Conservation (phyloP, 331 rosid species). For the Pyracantha coccinea region DNA sequence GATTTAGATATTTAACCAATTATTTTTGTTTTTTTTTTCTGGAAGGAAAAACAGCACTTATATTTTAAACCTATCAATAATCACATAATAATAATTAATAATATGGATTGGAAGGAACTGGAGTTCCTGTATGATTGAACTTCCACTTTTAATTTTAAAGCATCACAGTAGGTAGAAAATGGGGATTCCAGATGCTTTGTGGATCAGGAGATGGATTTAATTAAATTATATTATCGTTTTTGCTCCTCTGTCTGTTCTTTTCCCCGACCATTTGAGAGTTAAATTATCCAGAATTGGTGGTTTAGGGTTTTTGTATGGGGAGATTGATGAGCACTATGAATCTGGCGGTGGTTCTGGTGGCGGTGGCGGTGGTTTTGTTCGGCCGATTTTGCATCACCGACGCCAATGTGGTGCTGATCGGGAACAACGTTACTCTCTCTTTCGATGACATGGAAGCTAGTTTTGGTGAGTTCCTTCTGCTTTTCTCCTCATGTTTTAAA, state of each 20-base stretch:
- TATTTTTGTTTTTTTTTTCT: too few species aligned
- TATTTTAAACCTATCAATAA: too few species aligned
- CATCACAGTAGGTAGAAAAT: neutral
- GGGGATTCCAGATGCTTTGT: neutral
- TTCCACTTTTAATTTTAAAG: neutral
- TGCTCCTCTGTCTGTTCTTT: neutral
- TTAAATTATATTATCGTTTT: neutral
- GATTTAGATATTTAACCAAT: too few species aligned
- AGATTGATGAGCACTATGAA: conserved; percentile 33
- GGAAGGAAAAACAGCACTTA: too few species aligned
- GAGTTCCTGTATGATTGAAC: too few species aligned
- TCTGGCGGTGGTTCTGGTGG: conserved; percentile 30
- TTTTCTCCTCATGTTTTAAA: neutral
- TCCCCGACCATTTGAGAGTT: neutral
- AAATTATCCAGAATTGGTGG: neutral
- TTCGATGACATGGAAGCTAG: conserved; percentile 90
- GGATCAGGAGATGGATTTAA: neutral
- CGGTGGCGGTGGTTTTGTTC: conserved; percentile 21
- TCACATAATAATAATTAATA: too few species aligned
- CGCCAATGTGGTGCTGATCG: conserved; percentile 75
- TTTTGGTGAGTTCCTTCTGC: conserved; percentile 60
- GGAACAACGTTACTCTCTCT: conserved; percentile 68
- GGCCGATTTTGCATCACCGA: conserved; percentile 39
- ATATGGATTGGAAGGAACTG: too few species aligned
- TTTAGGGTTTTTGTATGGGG: conserved; percentile 17